These are phyloP conservation scores for Mycena amicta DNA, from an alignment of 768 basidiomycete species.

Conservation along the genomic window DNA sequence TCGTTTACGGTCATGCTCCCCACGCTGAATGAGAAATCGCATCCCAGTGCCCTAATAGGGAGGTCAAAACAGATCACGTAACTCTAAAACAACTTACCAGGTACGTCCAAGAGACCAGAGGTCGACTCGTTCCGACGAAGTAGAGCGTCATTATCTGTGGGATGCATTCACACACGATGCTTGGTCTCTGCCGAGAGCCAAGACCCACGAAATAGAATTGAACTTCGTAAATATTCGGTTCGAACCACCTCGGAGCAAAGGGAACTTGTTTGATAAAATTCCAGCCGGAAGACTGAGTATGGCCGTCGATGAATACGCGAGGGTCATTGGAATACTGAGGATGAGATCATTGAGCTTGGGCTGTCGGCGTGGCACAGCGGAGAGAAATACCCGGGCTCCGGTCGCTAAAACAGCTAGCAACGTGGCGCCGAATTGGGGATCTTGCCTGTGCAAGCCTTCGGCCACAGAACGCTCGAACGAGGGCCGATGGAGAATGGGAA, in stretches of 20 bases:
- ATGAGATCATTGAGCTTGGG: neutral
- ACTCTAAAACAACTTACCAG: neutral
- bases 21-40: neutral
- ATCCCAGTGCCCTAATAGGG: neutral
- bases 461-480: neutral
- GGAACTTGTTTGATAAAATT: neutral
- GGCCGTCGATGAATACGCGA: neutral
- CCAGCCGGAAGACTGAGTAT: neutral
- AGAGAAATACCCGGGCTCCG: neutral
- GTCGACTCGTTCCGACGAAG: neutral
- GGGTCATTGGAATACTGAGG: slow-evolving; percentile 2
- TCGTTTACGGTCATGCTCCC: neutral
- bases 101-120: neutral
- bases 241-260: neutral
- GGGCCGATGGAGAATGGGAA: neutral
- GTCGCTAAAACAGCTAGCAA: neutral
- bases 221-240: neutral
- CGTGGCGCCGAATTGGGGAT: neutral
- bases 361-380: neutral
- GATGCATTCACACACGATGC: too few species aligned
- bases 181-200: too few species aligned
- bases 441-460: neutral
- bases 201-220: slow-evolving; percentile 2
- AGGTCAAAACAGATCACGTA: too few species aligned
- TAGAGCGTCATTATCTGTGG: neutral